Conservation (phyloP, 1,284 basidiomycete species). For the Ustilago tritici region DNA sequence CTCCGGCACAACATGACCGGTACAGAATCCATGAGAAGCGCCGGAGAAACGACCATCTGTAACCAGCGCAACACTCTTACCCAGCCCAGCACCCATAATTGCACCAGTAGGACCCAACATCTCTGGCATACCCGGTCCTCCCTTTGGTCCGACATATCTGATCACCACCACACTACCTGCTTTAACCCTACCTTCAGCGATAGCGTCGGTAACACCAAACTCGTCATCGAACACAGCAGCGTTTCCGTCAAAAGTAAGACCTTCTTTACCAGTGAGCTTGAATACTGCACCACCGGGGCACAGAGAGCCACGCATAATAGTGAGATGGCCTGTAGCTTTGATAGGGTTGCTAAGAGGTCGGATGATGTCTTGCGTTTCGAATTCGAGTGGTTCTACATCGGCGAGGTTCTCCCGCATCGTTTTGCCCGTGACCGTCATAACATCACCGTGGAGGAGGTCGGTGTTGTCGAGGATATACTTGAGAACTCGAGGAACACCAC, state of each 20-base stretch:
- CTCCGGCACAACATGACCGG: slow-evolving; percentile 93
- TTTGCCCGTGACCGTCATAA: slow-evolving; percentile 86
- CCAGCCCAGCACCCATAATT: slow-evolving; percentile 83
- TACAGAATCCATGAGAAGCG: slow-evolving; percentile 78
- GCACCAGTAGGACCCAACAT: slow-evolving; percentile 79
- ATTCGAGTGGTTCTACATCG: slow-evolving; percentile 79
- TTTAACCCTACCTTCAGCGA: slow-evolving; percentile 85
- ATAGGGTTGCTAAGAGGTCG: slow-evolving; percentile 86
- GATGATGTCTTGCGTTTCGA: slow-evolving; percentile 77
- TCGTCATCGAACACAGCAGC: slow-evolving; percentile 80
- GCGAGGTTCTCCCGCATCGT: slow-evolving; percentile 90
- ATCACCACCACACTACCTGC: slow-evolving; percentile 88
- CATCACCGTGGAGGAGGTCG: slow-evolving; percentile 81
- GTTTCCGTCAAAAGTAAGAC: slow-evolving; percentile 81
- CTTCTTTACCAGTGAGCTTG: slow-evolving; percentile 97
- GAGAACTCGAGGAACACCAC: slow-evolving; percentile 72
- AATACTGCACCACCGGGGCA: slow-evolving; percentile 90
- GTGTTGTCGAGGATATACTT: slow-evolving; percentile 81
- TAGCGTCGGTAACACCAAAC: slow-evolving; percentile 83
- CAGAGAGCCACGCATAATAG: slow-evolving; percentile 89
- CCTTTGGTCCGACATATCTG: slow-evolving; percentile 88
- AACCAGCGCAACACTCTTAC: slow-evolving; percentile 88
- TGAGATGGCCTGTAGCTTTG: slow-evolving; percentile 87
- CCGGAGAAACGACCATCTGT: slow-evolving; percentile 98
- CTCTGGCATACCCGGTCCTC: slow-evolving; percentile 94